Conservation (phyloP, 2,329 filamentous ascomycete species). For the Xylaria sp. region DNA sequence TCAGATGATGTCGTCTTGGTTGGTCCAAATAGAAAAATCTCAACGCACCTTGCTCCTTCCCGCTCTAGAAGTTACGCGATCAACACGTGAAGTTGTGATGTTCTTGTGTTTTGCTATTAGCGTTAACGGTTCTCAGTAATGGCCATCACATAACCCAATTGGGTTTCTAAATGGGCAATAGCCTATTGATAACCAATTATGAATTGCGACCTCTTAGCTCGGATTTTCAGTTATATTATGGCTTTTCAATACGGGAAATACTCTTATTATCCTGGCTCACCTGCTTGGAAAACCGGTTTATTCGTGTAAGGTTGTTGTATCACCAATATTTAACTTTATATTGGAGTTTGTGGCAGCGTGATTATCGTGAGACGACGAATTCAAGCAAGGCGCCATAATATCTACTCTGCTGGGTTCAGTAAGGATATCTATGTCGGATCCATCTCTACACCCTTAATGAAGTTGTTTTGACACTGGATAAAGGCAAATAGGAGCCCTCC, state of each 20-base stretch:
- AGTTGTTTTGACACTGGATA: too few relatives aligned
- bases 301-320: too few relatives aligned
- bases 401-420: too few relatives aligned
- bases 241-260: background rate
- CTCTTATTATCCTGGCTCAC: too few relatives aligned
- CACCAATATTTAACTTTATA: too few relatives aligned
- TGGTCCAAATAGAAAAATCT: background rate
- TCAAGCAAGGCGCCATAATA: too few relatives aligned
- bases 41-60: background rate
- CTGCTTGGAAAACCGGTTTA: too few relatives aligned
- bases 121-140: background rate
- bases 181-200: background rate
- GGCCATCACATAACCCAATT: background rate
- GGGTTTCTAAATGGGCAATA: background rate
- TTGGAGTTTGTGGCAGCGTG: too few relatives aligned
- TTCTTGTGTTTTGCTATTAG: background rate
- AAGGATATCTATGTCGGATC: too few relatives aligned
- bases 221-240: background rate
- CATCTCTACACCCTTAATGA: too few relatives aligned
- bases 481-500: too few relatives aligned
- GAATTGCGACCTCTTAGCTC: background rate
- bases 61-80: background rate
- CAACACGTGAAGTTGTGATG: background rate
- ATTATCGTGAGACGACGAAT: too few relatives aligned
- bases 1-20: background rate